Evolutionary conservation across 768 basidiomycete genomes (phyloP), one percentile per base, ranked within the genome.

Genomic region (Collybia sordida): DNA sequence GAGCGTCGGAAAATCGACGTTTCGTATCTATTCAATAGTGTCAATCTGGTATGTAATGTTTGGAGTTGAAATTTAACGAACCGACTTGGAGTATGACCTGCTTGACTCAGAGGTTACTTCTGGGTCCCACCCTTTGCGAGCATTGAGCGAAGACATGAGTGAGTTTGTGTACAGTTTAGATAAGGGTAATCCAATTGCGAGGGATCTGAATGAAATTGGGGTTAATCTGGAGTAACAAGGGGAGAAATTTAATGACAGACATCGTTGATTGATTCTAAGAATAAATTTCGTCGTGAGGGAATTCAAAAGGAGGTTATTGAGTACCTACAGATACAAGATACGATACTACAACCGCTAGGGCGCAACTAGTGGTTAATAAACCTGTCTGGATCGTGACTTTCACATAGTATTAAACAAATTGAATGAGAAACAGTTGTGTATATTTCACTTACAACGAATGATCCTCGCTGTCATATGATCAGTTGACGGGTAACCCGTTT

Each of bases 101-200:
- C n/a, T n/a, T n/a, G n/a, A n/a, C n/a, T n/a, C n/a, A n/a, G n/a
- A n/a, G n/a, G n/a, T n/a, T n/a, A n/a, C n/a, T n/a, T n/a, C n/a
- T 11, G 31, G 31, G 11, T 31, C 31, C 71, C 69, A 72, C 24
- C 65, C 64, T 37, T 57, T 58, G 18, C 69, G 55, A 7, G 66
- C 62, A 41, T 73, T 71, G 44, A 73, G 55, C 28, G 58, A 70
- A 40, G 72, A 72, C 68, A 76, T 64, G 24, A 74, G 59, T 1
- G 68, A 68, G 59, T 72, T 74, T 18, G 70, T 69, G 55, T 72
- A 72, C 7, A 76, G 59, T 56, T 74, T 74, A 36, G 69, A 65
- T 14, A 73, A 65, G 6, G 66, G 64, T 41, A 72, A 64, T 57
- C 69, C 70, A 59, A 72, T 70, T 12, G 67, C 58, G 3, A 74